These are phyloP conservation scores for Salvia hispanica DNA, from an alignment of 257 asterid species.

Conservation along the genomic window DNA sequence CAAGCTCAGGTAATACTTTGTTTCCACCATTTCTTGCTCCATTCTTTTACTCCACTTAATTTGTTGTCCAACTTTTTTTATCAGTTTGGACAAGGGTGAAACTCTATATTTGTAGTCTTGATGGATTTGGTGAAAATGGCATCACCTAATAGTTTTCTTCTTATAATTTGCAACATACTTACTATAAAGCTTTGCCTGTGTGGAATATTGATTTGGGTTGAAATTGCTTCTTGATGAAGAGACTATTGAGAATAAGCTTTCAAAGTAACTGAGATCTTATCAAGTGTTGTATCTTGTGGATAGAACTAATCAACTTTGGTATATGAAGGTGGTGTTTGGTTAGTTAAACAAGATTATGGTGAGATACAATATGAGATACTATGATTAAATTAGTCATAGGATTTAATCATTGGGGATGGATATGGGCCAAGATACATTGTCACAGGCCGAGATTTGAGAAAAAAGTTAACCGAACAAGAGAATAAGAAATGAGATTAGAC, in stretches of 20 bases:
- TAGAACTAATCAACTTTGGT: too few relatives aligned
- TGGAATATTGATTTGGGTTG: slow-evolving; percentile 10
- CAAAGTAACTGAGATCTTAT: neutral
- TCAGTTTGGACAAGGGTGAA: too few relatives aligned
- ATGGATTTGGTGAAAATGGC: slow-evolving; percentile 2
- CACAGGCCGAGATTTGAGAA: too few relatives aligned
- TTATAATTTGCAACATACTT: neutral
- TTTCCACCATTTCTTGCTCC: neutral
- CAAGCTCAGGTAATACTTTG: slow-evolving; percentile 69
- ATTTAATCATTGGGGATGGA: too few relatives aligned
- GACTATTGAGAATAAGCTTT: neutral
- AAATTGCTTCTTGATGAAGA: neutral
- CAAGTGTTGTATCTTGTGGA: neutral
- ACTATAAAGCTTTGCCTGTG: neutral
- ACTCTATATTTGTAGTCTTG: neutral
- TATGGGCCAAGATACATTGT: too few relatives aligned
- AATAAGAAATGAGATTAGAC: too few relatives aligned
- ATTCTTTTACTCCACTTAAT: neutral
- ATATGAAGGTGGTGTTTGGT: too few relatives aligned
- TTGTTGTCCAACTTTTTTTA: neutral
- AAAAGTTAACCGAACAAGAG: too few relatives aligned
- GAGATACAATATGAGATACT: too few relatives aligned
- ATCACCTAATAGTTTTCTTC: neutral
- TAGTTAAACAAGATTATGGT: too few relatives aligned
- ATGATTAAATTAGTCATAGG: too few relatives aligned